Evolutionary conservation across 1,139 yeast genomes (phyloP), one percentile per base, ranked within the genome.

Genomic region (Protomyces inouyei): DNA sequence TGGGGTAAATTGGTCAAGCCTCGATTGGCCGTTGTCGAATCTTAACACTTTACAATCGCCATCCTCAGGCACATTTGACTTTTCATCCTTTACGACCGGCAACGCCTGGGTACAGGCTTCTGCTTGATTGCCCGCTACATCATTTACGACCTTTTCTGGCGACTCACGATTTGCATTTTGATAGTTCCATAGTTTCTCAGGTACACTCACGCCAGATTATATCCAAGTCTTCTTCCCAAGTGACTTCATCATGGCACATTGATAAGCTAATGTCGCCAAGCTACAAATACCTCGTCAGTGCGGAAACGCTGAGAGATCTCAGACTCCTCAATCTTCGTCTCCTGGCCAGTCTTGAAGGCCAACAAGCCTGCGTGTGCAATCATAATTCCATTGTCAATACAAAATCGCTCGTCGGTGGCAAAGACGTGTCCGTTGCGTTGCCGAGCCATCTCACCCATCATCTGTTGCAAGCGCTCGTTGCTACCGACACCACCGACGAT

Each of bases 401-500:
- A 65, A 46, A 55, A 69, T 65, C 98, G 78, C 73, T 93, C 98
- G 75, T 93, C 99, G 0, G 98, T 95, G 14, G 99, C 97, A 74
- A 80, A 89, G 3, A 93, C 86, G 40, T 83, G 82, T 0, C 98
- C 98, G 68, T 87, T 85, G 68, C 99, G 80, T 72, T 91, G 98
- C 52, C 82, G 75, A 16, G 95, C 96, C 99, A 93, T 95, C 55
- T 83, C 77, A 38, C 83, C 88, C 99, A 93, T 93, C 98, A 95
- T 95, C 71, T 89, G 87, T 73, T 93, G 99, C 66, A 93, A 77
- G 67, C 98, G 76, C 70, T 85, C 87, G 72, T 93, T 93, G 70
- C 96, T 90, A 0, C 99, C 99, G 16, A 93, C 99, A 21, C 98
- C 99, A 8, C 98, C 98, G 2, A 93, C 99, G 65, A 93, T 90